These are phyloP conservation scores for Backusella circina DNA, from an alignment of 192 early-diverging fungal genomes.

Conservation along the genomic window DNA sequence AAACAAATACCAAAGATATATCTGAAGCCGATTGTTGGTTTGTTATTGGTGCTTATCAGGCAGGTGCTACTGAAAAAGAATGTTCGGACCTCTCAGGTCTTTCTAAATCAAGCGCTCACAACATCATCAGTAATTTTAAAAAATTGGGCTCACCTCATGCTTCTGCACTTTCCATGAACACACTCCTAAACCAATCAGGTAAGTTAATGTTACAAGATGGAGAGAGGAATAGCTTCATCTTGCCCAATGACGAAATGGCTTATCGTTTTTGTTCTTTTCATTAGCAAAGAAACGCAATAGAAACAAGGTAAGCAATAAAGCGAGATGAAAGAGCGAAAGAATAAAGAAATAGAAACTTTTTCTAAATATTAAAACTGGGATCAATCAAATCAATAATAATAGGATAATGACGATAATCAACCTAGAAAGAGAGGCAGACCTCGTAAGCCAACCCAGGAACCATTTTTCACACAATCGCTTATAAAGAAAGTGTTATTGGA, in stretches of 20 bases:
- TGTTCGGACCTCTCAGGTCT: constrained; percentile 26
- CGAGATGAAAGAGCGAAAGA: not conserved
- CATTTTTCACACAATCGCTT: not conserved
- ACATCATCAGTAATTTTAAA: constrained; percentile 21
- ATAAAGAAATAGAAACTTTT: not conserved
- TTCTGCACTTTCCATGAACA: not conserved
- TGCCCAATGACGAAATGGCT: not conserved
- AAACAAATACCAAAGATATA: constrained; percentile 11
- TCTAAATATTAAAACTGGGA: not conserved
- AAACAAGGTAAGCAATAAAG: not conserved
- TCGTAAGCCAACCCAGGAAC: constrained; percentile 1
- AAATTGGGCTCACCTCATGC: constrained; percentile 26
- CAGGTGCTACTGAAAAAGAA: constrained; percentile 25
- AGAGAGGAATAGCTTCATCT: not conserved
- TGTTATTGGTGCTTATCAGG: constrained; percentile 27
- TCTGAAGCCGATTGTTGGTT: constrained; percentile 27
- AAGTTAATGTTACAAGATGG: not conserved
- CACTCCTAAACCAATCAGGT: not conserved
- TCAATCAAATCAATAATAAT: not conserved
- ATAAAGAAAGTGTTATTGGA: constrained; percentile 5
- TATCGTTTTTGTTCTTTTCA: not conserved
- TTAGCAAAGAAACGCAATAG: not conserved
- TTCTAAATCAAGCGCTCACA: constrained; percentile 18
- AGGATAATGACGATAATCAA: not conserved
- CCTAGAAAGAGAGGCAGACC: constrained; percentile 17